Evolutionary conservation across 202 grass and related monocot genomes (phyloP).

Genomic region (Schoenoplectus tabernaemontani): DNA sequence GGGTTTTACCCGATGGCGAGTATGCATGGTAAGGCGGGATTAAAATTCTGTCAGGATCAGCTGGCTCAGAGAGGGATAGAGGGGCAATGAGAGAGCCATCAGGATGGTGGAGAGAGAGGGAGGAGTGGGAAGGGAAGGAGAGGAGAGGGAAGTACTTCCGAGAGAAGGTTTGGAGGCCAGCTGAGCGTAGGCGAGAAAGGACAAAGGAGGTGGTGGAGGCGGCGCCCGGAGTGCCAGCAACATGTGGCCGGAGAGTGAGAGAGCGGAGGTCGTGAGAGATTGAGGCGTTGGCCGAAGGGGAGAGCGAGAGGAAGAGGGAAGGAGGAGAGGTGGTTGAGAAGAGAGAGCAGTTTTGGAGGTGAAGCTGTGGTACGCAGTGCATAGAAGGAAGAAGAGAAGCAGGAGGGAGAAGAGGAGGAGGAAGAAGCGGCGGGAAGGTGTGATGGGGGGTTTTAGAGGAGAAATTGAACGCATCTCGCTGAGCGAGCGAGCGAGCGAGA

Average conservation of each 20-base stretch:
- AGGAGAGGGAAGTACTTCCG: slow-evolving; percentile 57
- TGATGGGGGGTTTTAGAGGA: not conserved
- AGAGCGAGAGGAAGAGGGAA: slow-evolving; percentile 49
- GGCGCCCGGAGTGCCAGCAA: slow-evolving; percentile 51
- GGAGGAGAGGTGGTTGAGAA: not conserved
- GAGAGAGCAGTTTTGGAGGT: not conserved
- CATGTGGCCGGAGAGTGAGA: slow-evolving; percentile 65
- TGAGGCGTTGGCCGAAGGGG: slow-evolving; percentile 51
- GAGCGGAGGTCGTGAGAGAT: slow-evolving; percentile 53
- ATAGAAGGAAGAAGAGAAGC: slow-evolving; percentile 31
- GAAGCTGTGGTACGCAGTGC: slow-evolving; percentile 17
- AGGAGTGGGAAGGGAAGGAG: slow-evolving; percentile 56
- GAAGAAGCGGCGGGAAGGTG: slow-evolving; percentile 2
- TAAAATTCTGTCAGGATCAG: slow-evolving; percentile 29
- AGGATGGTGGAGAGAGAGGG: slow-evolving; percentile 52
- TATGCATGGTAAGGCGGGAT: slow-evolving; percentile 81
- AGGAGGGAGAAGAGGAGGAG: slow-evolving; percentile 22
- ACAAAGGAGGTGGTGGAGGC: slow-evolving; percentile 28
- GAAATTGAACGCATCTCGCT: not conserved
- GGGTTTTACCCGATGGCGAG: slow-evolving; percentile 41
- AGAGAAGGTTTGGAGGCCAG: slow-evolving; percentile 39
- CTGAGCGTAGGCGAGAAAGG: slow-evolving; percentile 29
- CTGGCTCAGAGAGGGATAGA: slow-evolving; percentile 59
- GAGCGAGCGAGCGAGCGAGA: not conserved
- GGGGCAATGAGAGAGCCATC: slow-evolving; percentile 29